Conservation (phyloP, 2,329 filamentous ascomycete genomes). For the Pseudocercospora pini-densiflorae region DNA sequence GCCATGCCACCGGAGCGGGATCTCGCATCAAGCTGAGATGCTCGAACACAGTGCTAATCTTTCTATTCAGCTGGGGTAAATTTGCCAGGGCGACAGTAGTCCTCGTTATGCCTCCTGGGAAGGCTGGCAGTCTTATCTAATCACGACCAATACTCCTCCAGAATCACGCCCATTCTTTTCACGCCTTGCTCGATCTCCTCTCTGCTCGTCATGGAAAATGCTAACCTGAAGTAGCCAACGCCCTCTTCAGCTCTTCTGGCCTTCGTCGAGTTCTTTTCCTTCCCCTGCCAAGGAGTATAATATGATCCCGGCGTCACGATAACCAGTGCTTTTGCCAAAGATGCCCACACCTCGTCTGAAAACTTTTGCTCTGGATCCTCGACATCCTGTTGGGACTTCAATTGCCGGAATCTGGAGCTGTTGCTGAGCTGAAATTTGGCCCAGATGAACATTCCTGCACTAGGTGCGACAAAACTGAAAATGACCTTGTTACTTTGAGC, state of each 20-base stretch:
- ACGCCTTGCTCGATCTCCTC: slow-evolving; percentile 7
- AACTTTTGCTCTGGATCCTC: slow-evolving; percentile 13
- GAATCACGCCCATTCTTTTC: slow-evolving; percentile 2
- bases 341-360: slow-evolving; percentile 7
- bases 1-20: background rate
- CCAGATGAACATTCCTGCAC: slow-evolving; percentile 12
- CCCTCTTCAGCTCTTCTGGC: slow-evolving; percentile 6
- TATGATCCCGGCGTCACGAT: slow-evolving; percentile 8
- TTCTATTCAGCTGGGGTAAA: no score
- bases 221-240: slow-evolving; percentile 3
- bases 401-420: background rate
- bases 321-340: slow-evolving; percentile 9
- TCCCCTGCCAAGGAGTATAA: slow-evolving; percentile 10
- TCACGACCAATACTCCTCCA: slow-evolving; percentile 1
- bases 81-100: background rate
- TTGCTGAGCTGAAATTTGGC: slow-evolving; percentile 6
- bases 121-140: background rate
- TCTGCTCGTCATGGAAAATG: slow-evolving; percentile 11
- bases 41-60: no score
- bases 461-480: slow-evolving; percentile 12
- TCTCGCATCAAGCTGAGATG: no score
- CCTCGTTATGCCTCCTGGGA: background rate
- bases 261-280: slow-evolving; percentile 2
- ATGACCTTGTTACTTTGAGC: background rate
- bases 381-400: background rate